Conservation (phyloP, 2,329 filamentous ascomycete species). For the Aspergillus proliferans region DNA sequence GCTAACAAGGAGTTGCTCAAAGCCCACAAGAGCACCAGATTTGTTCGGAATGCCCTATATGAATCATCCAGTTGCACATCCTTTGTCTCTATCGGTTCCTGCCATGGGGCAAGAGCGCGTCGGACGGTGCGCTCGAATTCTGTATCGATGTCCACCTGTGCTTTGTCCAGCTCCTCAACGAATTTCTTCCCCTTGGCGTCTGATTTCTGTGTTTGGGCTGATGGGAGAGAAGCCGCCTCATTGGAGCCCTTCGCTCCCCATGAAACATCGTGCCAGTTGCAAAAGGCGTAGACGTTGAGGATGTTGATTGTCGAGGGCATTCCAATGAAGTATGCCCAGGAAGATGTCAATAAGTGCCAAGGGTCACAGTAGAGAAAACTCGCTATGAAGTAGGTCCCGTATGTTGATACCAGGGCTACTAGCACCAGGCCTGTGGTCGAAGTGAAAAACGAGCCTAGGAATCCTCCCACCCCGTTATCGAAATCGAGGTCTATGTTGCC, state of each 20-base stretch:
- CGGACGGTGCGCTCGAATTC: conserved; percentile 96
- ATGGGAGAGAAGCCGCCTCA: conserved; percentile 87
- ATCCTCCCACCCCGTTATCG: conserved; percentile 55
- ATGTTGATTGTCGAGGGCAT: conserved; percentile 99
- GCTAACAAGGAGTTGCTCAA: conserved; percentile 86
- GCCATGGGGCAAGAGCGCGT: conserved; percentile 78
- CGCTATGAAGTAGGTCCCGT: conserved; percentile 92
- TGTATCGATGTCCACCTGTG: conserved; percentile 95
- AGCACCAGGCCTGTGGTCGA: conserved; percentile 71
- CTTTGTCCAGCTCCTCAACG: conserved; percentile 92
- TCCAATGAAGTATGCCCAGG: conserved; percentile 83
- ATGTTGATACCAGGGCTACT: conserved; percentile 91
- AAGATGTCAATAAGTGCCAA: conserved; percentile 99
- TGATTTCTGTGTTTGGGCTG: conserved; percentile 78
- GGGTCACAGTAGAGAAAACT: conserved; percentile 97
- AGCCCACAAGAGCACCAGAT: conserved; percentile 88
- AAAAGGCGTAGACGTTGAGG: conserved; percentile 97
- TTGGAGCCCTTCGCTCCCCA: conserved; percentile 99
- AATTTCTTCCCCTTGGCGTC: conserved; percentile 76
- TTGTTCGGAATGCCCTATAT: conserved; percentile 99
- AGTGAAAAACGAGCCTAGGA: conserved; percentile 76
- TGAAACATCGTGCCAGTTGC: conserved; percentile 99
- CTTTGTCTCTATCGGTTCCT: conserved; percentile 68
- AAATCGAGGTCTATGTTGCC: conserved; percentile 58
- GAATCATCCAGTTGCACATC: conserved; percentile 90